A percentile compares a stretch with the other conserved stretches of the same genome.
These are phyloP conservation scores for Triticum urartu DNA, from an alignment of 176 grass and related monocot genomes.

Conservation along the genomic window DNA sequence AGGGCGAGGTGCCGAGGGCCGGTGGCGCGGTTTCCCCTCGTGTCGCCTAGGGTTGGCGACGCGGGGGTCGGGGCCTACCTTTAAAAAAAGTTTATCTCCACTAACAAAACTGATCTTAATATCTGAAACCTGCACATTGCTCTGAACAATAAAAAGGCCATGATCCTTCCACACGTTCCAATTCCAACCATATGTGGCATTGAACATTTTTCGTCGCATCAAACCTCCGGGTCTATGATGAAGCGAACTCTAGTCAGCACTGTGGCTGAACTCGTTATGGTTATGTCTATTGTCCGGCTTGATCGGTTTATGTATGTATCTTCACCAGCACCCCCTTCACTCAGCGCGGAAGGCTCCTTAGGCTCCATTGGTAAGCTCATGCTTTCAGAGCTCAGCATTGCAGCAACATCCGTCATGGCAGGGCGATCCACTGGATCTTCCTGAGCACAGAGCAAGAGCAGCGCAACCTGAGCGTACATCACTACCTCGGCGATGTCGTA, in stretches of 20 bases:
- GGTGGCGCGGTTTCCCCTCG: no score
- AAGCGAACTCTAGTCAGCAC: conserved; percentile 26
- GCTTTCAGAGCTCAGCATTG: conserved; percentile 36
- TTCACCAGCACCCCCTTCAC: not conserved
- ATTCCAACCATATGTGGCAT: no score
- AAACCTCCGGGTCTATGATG: conserved; percentile 20
- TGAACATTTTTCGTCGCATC: not conserved
- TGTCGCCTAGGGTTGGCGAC: no score
- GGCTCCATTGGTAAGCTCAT: not conserved
- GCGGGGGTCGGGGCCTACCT: no score
- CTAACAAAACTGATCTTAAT: no score
- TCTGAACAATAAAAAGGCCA: not conserved
- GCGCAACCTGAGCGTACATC: no score
- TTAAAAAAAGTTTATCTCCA: no score
- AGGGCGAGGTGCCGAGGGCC: no score
- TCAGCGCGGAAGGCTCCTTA: conserved; percentile 19
- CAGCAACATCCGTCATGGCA: conserved; percentile 17
- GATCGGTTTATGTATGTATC: not conserved
- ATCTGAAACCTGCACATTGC: not conserved
- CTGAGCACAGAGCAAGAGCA: no score
- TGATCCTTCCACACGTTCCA: not conserved
- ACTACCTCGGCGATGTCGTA: not conserved
- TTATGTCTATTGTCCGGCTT: conserved; percentile 39
- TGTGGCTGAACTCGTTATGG: conserved; percentile 26
- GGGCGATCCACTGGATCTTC: conserved; percentile 28